A percentile compares a stretch with the other conserved stretches of the same genome.
Conservation (phyloP, 1,139 yeast genomes). For the Candida freyschussii region DNA sequence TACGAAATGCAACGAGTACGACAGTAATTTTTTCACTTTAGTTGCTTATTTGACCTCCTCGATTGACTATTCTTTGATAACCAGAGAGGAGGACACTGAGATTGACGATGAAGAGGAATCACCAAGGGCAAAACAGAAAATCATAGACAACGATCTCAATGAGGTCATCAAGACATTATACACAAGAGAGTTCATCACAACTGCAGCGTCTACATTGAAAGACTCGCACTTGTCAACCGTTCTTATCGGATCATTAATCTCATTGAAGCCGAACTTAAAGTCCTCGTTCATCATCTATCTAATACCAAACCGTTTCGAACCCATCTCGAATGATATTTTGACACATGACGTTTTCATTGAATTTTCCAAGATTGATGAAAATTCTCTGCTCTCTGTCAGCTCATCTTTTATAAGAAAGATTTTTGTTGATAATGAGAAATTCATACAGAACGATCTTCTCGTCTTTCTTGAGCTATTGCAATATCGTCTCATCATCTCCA, state of each 20-base stretch:
- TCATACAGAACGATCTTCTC: conserved; percentile 29
- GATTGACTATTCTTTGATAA: conserved; percentile 15
- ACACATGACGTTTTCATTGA: conserved; percentile 23
- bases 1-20: background rate
- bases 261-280: conserved; percentile 20
- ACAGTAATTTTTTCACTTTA: conserved; percentile 6
- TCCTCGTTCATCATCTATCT: conserved; percentile 24
- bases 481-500: conserved; percentile 59
- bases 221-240: conserved; percentile 13
- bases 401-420: conserved; percentile 14
- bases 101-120: conserved; percentile 2
- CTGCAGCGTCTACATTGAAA: conserved; percentile 12
- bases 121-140: conserved; percentile 3
- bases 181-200: conserved; percentile 21
- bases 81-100: conserved; percentile 11
- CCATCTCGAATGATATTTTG: conserved; percentile 20
- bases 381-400: conserved; percentile 14
- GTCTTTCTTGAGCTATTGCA: conserved; percentile 49
- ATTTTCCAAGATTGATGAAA: conserved; percentile 24
- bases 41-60: conserved; percentile 13
- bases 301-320: conserved; percentile 23
- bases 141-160: conserved; percentile 14
- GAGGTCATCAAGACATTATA: conserved; percentile 18
- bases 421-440: conserved; percentile 17
- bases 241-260: conserved; percentile 22